phyloP scores from a whole-genome alignment of 2,329 filamentous ascomycete species.

The Rhynchosporium agropyri region DNA sequence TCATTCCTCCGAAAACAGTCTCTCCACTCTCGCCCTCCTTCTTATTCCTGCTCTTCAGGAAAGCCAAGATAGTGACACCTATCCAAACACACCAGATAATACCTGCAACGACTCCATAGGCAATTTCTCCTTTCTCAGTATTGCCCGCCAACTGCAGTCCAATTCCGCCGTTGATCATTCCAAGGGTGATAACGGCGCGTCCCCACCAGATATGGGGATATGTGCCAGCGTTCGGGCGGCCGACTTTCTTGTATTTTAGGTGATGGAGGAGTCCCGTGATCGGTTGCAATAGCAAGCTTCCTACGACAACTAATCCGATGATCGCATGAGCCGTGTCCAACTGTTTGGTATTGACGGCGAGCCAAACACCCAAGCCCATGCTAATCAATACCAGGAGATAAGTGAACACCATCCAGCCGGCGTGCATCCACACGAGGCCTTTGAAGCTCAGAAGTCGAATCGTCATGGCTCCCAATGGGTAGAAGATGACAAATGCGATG shows the following conservation, averaged over 20 bases:
- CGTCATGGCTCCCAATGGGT: conserved; percentile 61
- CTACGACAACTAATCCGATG: conserved; percentile 58
- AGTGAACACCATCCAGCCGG: conserved; percentile 55
- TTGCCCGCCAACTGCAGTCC: conserved; percentile 56
- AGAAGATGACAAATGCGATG: conserved; percentile 59
- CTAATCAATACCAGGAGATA: conserved; percentile 61
- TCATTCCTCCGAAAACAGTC: background rate
- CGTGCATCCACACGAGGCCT: conserved; percentile 51
- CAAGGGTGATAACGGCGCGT: conserved; percentile 57
- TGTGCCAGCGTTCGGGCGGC: conserved; percentile 54
- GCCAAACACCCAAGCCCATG: conserved; percentile 59
- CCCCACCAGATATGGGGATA: conserved; percentile 63
- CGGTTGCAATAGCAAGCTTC: conserved; percentile 58
- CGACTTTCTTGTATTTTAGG: conserved; percentile 48
- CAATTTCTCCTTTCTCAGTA: conserved; percentile 48
- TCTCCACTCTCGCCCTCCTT: conserved; percentile 20
- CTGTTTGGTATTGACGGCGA: conserved; percentile 34
- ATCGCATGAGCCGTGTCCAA: conserved; percentile 50
- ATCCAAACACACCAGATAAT: conserved; percentile 54
- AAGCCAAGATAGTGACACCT: conserved; percentile 36
- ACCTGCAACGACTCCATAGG: conserved; percentile 59
- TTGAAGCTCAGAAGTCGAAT: conserved; percentile 61
- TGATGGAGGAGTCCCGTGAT: conserved; percentile 61
- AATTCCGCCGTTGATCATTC: conserved; percentile 65
- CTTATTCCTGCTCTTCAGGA: conserved; percentile 22